Evolutionary conservation across 305 asterid species (phyloP), one percentile per base, ranked within the genome.

Genomic region (Fraxinus baroniana): DNA sequence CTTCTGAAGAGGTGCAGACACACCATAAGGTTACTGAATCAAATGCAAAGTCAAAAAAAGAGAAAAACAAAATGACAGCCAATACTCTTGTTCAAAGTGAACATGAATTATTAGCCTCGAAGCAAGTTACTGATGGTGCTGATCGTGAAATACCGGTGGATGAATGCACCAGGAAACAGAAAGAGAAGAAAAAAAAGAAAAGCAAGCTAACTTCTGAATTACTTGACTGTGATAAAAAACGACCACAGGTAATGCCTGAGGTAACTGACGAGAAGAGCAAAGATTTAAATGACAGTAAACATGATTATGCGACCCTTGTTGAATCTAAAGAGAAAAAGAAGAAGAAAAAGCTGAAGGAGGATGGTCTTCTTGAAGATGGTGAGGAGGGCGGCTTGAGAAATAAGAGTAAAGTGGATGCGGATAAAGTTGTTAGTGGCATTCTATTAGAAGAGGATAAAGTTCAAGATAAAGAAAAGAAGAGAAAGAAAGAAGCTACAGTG

Each of bases 101-200:
- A 44, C 76, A 84, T 57, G 72, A 80, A 37, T 68, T 20, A 72
- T 66, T 72, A 64, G 77, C 77, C 68, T 36, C 82, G n/a, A 78
- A 44, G 75, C 84, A 87, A 80, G 78, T 77, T 39, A 75, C 80
- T 37, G 86, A 66, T 83, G 83, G 9, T 52, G 64, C 64, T 17
- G 64, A 2, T 52, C 64, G 52, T 73, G 89, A 86, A 76, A 7
- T 80, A 7, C 74, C 80, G 71, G 88, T 32, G 37, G 88, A 86
- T 62, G 81, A 84, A 68, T 79, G 87, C 3, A 78, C 64, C 72
- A 87, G 72, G 86, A 85, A 88, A 75, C 81, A 79, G 73, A 87
- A 86, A 81, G 91, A 84, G 62, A 87, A 91, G 87, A 88, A 86
- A 87, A 87, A 87, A 80, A 89, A 87, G 87, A 88, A 88, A 84